phyloP scores from a whole-genome alignment of 768 basidiomycete genomes.

The Brasilioporus rufonigricans region DNA sequence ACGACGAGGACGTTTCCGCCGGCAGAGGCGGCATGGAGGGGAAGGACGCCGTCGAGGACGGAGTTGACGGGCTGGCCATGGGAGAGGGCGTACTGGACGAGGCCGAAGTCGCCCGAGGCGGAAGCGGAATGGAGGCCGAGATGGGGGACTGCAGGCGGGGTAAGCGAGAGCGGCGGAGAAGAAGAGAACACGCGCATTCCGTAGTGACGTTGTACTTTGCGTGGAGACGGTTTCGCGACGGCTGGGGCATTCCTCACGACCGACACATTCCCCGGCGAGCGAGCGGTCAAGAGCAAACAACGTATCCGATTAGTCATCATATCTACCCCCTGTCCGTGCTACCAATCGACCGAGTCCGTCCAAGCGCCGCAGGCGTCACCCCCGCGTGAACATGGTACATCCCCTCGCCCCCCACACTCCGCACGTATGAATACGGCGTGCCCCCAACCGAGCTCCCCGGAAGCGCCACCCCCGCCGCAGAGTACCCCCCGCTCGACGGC shows the following conservation, averaged over 20 bases:
- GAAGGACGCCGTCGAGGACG: constrained; percentile 94
- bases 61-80: constrained; percentile 97
- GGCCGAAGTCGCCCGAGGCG: constrained; percentile 83
- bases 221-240: constrained; percentile 36
- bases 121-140: constrained; percentile 78
- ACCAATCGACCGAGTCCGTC: too few species aligned
- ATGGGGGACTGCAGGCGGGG: constrained; percentile 55
- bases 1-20: constrained; percentile 90
- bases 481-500: constrained; percentile 9
- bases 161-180: neutral
- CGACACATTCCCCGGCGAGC: too few species aligned
- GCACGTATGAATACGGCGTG: neutral
- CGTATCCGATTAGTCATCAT: constrained; percentile 14
- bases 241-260: too few species aligned
- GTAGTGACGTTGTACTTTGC: constrained; percentile 53
- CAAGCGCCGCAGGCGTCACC: too few species aligned
- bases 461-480: neutral
- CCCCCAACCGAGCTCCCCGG: neutral
- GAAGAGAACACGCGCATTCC: constrained; percentile 40
- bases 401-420: too few species aligned
- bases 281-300: neutral
- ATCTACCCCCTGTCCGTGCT: too few species aligned
- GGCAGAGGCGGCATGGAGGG: constrained; percentile 91
- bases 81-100: constrained; percentile 88
- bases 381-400: too few species aligned